These are phyloP conservation scores for Clonostachys rhizophaga DNA, from an alignment of 2,329 filamentous ascomycete species.

Conservation along the genomic window DNA sequence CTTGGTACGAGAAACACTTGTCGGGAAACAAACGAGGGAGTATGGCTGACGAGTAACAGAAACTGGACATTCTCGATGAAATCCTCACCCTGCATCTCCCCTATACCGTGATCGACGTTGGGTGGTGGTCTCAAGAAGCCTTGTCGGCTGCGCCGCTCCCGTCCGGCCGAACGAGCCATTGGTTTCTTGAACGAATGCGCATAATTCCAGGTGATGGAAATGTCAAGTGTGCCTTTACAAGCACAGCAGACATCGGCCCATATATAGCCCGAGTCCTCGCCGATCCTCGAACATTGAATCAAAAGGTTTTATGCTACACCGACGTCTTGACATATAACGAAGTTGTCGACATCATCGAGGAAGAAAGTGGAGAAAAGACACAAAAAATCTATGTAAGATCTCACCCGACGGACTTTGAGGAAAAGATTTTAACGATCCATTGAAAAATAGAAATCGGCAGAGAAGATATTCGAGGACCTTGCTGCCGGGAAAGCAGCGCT, in stretches of 20 bases:
- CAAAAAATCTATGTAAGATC: conserved; percentile 4
- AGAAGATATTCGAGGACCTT: too few species aligned
- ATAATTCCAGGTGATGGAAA: conserved; percentile 40
- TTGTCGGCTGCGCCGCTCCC: conserved; percentile 16
- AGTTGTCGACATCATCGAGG: conserved; percentile 38
- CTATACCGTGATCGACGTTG: conserved; percentile 53
- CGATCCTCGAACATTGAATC: conserved; percentile 49
- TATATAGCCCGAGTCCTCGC: conserved; percentile 45
- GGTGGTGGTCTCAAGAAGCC: conserved; percentile 51
- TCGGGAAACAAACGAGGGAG: not conserved
- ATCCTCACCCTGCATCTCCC: conserved; percentile 41
- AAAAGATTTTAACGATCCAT: too few species aligned
- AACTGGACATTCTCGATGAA: conserved; percentile 44
- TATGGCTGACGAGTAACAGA: conserved; percentile 13
- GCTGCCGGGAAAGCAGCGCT: too few species aligned
- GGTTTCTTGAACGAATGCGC: conserved; percentile 16
- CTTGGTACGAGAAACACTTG: conserved; percentile 5
- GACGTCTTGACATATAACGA: conserved; percentile 39
- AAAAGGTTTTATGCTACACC: conserved; percentile 41
- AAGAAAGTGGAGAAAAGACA: conserved; percentile 40
- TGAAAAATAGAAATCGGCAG: too few species aligned
- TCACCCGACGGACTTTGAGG: too few species aligned
- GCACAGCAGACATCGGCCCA: conserved; percentile 46
- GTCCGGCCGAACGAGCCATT: conserved; percentile 30
- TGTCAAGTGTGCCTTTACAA: conserved; percentile 33